phyloP scores from a whole-genome alignment of 176 grass and related monocot genomes.

The Zoysia pacifica region DNA sequence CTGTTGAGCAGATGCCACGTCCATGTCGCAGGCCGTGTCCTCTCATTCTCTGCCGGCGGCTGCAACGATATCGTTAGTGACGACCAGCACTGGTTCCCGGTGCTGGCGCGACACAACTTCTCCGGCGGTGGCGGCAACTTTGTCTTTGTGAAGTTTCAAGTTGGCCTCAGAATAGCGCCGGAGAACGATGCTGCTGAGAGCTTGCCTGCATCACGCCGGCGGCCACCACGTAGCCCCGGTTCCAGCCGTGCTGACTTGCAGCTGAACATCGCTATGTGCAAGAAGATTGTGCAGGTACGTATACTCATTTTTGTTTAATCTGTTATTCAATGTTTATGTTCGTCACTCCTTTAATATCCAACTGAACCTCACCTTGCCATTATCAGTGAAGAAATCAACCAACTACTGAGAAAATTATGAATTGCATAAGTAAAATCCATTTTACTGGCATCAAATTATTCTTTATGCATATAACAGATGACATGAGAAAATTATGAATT shows the following conservation, averaged over 20 bases:
- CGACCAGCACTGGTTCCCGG: conserved; percentile 14
- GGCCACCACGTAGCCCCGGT: background rate
- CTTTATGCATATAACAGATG: background rate
- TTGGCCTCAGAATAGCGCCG: conserved; percentile 8
- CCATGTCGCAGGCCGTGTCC: background rate
- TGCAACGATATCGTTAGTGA: background rate
- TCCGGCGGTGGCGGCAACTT: conserved; percentile 12
- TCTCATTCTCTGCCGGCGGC: conserved; percentile 26
- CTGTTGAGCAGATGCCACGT: conserved; percentile 13
- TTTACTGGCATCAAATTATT: background rate
- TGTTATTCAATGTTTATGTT: background rate
- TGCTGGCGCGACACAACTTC: conserved; percentile 10
- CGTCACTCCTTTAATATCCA: background rate
- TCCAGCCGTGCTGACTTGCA: background rate
- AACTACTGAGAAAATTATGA: background rate
- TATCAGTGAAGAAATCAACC: background rate
- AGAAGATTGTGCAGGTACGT: conserved; percentile 59
- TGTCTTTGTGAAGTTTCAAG: conserved; percentile 45
- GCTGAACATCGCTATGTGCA: conserved; percentile 39
- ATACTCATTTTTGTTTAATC: background rate
- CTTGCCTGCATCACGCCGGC: background rate
- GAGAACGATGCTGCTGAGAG: background rate
- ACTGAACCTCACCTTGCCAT: background rate
- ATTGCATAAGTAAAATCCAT: background rate
- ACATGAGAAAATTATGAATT: too few species aligned